Base-by-base conservation (phyloP, 768 basidiomycete genomes). In the Boletus sp. region DNA sequence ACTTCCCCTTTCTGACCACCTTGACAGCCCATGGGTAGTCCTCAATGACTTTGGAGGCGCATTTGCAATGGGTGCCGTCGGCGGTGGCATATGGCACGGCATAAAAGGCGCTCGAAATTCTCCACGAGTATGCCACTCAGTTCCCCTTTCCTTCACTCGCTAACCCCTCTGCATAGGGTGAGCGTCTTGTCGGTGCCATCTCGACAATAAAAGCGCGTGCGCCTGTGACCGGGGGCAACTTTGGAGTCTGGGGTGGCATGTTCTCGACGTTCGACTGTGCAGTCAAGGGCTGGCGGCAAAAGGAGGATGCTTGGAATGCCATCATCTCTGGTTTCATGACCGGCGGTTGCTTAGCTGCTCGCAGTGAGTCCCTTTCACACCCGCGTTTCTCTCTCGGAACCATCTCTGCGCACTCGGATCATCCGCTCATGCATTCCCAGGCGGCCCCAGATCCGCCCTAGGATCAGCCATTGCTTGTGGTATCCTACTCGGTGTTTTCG, bases 261-360 rank as follows among this genome's bases (percentile, higher is more conserved):
- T 99, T 99, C 74, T 98, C 94, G 45, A 91, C 93, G 35, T 99
- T 97, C 65, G 97, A 98, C 74, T 99, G 97, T 73, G 94, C 94
- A 1, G 90, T 99, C 64, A 98, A 99, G 76, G 92, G 94, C 14
- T 92, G 85, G 79, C 82, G 94, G 71, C 94, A 97, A 78, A 97
- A 98, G 72, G 94, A 97, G 75, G 95, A 97, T 73, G 91, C 96
- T 50, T 99, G 94, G 94, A 99, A 99, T 70, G 94, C 94, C 41
- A 98, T 99, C 67, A 89, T 97, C 50, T 94, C 94, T 28, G 97
- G 97, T 45, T 99, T 99, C 77, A 83, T 97, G 86, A 98, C 97
- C 10, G 97, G 97, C 74, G 97, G 97, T 54, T 95, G 92, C 72
- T 76, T 98, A 52, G 97, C 96, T 56, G 83, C 90, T 59, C 83